Evolutionary conservation across 163 green algal genomes (phyloP).

Genomic region (Prototheca cutis): DNA sequence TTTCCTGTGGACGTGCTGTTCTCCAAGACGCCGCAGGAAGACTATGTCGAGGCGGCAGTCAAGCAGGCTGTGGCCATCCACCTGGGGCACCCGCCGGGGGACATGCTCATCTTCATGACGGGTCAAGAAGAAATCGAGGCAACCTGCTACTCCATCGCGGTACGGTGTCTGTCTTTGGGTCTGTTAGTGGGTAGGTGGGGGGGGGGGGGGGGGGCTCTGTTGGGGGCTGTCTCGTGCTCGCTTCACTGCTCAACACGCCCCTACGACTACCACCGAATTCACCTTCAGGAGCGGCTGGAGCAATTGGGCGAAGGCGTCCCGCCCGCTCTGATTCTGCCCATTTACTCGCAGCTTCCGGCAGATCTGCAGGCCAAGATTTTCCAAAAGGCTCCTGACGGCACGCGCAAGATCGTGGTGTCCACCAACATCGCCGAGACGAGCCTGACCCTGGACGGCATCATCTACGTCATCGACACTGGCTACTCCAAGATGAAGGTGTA

Average conservation of each 20-base stretch:
- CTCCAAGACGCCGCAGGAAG: conserved; percentile 78
- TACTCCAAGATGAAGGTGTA: conserved; percentile 94
- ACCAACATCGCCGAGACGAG: conserved; percentile 98
- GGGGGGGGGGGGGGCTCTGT: conserved; percentile 5
- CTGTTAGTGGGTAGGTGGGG: no score
- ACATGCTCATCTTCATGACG: conserved; percentile 99
- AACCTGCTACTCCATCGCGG: conserved; percentile 60
- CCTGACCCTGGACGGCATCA: conserved; percentile 93
- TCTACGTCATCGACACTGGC: conserved; percentile 94
- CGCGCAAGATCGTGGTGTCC: conserved; percentile 76
- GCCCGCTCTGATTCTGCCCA: conserved; percentile 84
- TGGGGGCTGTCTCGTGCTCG: background rate
- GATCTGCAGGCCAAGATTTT: conserved; percentile 94
- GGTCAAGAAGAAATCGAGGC: conserved; percentile 95
- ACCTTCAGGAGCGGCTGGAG: conserved; percentile 72
- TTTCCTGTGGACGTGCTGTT: conserved; percentile 94
- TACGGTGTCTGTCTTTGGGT: background rate
- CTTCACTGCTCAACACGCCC: no score
- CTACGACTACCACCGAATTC: no score
- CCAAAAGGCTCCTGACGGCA: conserved; percentile 67
- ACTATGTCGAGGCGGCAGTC: conserved; percentile 93
- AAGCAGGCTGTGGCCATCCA: conserved; percentile 95
- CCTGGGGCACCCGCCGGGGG: conserved; percentile 67
- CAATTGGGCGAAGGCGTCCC: conserved; percentile 64
- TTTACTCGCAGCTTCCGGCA: conserved; percentile 90